These are phyloP conservation scores for Podospora appendiculata DNA, from an alignment of 495 filamentous ascomycete genomes.

Conservation along the genomic window DNA sequence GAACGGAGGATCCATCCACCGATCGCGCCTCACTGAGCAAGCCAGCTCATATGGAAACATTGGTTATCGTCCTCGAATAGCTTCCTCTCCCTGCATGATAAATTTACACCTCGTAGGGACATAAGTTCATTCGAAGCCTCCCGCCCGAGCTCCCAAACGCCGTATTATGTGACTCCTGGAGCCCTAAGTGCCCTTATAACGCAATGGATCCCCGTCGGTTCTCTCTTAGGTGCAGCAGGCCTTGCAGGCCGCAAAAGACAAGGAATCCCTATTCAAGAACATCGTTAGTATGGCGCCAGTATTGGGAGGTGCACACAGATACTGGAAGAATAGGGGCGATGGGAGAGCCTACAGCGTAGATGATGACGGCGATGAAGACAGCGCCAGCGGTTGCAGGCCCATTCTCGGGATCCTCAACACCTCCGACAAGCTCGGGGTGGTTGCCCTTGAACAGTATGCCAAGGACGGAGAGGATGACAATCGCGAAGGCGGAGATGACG, in stretches of 20 bases:
- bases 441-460: slow-evolving; percentile 69
- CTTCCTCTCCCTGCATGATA: too few species aligned
- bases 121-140: neutral
- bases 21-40: too few species aligned
- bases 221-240: slow-evolving; percentile 67
- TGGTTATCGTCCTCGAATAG: too few species aligned
- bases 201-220: slow-evolving; percentile 76
- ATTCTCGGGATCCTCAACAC: slow-evolving; percentile 63
- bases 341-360: slow-evolving; percentile 65
- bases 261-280: slow-evolving; percentile 62
- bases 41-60: too few species aligned
- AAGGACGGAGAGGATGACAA: slow-evolving; percentile 78
- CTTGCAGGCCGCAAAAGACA: slow-evolving; percentile 82
- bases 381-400: slow-evolving; percentile 70
- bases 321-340: neutral
- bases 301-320: neutral
- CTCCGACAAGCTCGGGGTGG: slow-evolving; percentile 74
- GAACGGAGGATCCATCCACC: too few species aligned
- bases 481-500: slow-evolving; percentile 80
- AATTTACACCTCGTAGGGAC: too few species aligned
- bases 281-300: slow-evolving; percentile 4
- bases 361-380: slow-evolving; percentile 74
- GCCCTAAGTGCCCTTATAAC: slow-evolving; percentile 32
- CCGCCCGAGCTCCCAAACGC: slow-evolving; percentile 17
- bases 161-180: slow-evolving; percentile 7